These are phyloP conservation scores for Tagetes erecta DNA, from an alignment of 129 eudicot genomes.

Conservation along the genomic window DNA sequence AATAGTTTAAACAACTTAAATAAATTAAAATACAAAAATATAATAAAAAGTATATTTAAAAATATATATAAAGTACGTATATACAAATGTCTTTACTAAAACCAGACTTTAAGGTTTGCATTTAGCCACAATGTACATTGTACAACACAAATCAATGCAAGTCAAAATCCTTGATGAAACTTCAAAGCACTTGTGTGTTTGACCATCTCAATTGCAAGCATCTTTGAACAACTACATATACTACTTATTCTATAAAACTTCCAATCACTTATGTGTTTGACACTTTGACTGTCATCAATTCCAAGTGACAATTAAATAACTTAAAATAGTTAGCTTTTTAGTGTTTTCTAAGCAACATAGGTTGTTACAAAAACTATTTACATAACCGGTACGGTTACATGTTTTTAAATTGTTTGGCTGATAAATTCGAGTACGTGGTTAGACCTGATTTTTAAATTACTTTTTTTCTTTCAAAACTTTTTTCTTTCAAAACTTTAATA, in stretches of 20 bases:
- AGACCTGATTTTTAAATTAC: too few species aligned
- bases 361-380: too few species aligned
- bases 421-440: too few species aligned
- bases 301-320: too few species aligned
- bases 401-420: too few species aligned
- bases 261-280: background rate
- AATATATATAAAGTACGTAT: background rate
- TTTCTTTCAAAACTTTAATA: too few species aligned
- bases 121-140: background rate
- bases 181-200: slow-evolving; percentile 2
- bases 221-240: background rate
- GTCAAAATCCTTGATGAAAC: background rate
- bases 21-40: background rate
- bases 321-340: too few species aligned
- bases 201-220: background rate
- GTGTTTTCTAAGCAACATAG: too few species aligned
- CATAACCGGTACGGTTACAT: too few species aligned
- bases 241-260: background rate
- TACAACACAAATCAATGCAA: too few species aligned
- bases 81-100: background rate
- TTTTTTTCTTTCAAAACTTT: too few species aligned
- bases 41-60: background rate
- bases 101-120: background rate
- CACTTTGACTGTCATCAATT: background rate
- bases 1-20: too few species aligned